Percentiles rank a stretch among this genome's conserved stretches.
phyloP scores from a whole-genome alignment of 163 green algal species.

The Chloromonas sp. region DNA sequence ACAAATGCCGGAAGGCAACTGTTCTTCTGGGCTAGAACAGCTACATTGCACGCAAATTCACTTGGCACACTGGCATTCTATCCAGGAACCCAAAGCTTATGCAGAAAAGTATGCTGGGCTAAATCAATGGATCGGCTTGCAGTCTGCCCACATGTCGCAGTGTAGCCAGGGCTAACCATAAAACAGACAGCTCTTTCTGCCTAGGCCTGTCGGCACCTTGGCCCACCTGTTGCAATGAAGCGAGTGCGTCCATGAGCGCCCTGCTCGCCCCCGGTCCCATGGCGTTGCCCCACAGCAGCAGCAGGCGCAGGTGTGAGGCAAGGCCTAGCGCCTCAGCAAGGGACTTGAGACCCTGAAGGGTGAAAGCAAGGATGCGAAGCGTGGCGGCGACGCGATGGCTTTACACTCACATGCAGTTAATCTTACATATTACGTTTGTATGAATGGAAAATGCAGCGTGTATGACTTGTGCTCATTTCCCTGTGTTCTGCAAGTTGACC shows the following conservation, averaged over 20 bases:
- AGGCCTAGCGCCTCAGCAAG: neutral
- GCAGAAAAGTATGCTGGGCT: too few relatives aligned
- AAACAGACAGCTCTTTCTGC: too few relatives aligned
- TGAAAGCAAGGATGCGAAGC: neutral
- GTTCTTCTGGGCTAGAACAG: too few relatives aligned
- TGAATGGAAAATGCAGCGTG: neutral
- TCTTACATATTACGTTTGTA: too few relatives aligned
- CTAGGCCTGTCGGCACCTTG: neutral
- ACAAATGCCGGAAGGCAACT: too few relatives aligned
- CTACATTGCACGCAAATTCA: too few relatives aligned
- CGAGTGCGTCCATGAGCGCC: neutral
- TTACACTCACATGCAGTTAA: too few relatives aligned
- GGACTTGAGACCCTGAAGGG: neutral
- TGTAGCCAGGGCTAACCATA: too few relatives aligned
- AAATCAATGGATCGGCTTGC: too few relatives aligned
- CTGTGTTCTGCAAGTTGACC: neutral
- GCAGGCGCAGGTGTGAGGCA: neutral
- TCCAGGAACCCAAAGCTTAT: too few relatives aligned
- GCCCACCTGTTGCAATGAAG: neutral
- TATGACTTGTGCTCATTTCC: neutral
- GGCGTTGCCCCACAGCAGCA: conserved; percentile 3
- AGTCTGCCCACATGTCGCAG: too few relatives aligned
- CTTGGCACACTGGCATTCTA: too few relatives aligned
- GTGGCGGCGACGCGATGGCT: neutral
- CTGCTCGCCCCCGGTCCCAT: neutral